A percentile compares a stretch with the other conserved stretches of the same genome.
phyloP scores from a whole-genome alignment of 768 basidiomycete species.

The Lactarius sanguifluus region DNA sequence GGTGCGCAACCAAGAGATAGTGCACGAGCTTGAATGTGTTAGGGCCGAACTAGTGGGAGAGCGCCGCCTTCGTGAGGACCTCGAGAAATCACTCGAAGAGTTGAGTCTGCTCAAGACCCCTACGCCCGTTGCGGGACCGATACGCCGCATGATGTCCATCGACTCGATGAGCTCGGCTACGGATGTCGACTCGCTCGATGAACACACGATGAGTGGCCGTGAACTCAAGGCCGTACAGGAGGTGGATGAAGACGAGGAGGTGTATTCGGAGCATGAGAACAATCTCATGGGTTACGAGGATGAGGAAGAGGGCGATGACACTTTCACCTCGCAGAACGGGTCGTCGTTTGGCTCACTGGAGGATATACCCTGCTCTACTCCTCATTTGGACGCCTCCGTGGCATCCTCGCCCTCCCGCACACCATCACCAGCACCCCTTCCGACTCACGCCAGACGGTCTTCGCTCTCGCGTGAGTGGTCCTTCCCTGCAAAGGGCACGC shows the following conservation, averaged over 20 bases:
- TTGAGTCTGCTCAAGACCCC: slow-evolving; percentile 47
- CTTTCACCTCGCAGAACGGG: slow-evolving; percentile 39
- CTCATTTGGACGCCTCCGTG: slow-evolving; percentile 36
- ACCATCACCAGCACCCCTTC: slow-evolving; percentile 32
- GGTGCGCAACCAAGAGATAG: slow-evolving; percentile 13
- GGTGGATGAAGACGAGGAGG: slow-evolving; percentile 44
- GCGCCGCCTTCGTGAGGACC: slow-evolving; percentile 42
- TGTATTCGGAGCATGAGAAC: slow-evolving; percentile 52
- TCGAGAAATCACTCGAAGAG: slow-evolving; percentile 55
- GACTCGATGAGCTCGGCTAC: slow-evolving; percentile 66
- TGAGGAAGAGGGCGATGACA: slow-evolving; percentile 68
- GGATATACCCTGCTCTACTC: slow-evolving; percentile 35
- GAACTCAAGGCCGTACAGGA: slow-evolving; percentile 57
- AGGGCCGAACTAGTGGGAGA: slow-evolving; percentile 42
- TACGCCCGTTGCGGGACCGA: slow-evolving; percentile 44
- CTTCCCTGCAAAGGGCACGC: slow-evolving; percentile 40
- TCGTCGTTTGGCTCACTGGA: slow-evolving; percentile 35
- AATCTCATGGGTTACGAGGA: slow-evolving; percentile 69
- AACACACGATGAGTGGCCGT: slow-evolving; percentile 35
- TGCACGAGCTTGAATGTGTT: slow-evolving; percentile 33
- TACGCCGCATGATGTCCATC: slow-evolving; percentile 55
- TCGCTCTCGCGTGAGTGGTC: slow-evolving; percentile 72
- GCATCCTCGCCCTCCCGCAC: slow-evolving; percentile 35
- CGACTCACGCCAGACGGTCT: slow-evolving; percentile 36
- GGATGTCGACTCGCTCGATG: slow-evolving; percentile 64